phyloP scores from a whole-genome alignment of 192 early-diverging fungal species.

The Rhizoclosmatium sp. region DNA sequence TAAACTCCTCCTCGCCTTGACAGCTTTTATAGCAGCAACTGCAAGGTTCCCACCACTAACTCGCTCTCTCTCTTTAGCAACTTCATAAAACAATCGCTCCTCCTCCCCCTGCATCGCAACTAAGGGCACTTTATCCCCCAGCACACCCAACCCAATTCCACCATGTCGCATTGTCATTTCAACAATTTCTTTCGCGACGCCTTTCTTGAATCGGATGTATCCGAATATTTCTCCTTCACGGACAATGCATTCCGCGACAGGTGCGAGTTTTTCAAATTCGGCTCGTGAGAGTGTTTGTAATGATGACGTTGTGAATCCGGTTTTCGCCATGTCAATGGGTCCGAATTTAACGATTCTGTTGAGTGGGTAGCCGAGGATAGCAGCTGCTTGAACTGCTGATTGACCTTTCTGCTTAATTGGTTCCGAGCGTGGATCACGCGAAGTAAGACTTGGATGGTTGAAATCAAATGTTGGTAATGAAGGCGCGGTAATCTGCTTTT shows the following conservation, averaged over 20 bases:
- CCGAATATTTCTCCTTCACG: conserved; percentile 1
- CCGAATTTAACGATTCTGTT: conserved; percentile 11
- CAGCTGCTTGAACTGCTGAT: not conserved
- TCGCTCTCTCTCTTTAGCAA: conserved; percentile 5
- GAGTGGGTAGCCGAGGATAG: conserved; percentile 10
- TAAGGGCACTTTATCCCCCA: not conserved
- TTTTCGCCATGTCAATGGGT: not conserved
- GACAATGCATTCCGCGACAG: conserved; percentile 11
- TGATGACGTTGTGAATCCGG: conserved; percentile 3
- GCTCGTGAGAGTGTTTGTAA: not conserved
- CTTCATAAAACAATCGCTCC: conserved; percentile 18
- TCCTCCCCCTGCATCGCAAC: conserved; percentile 12
- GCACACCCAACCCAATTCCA: not conserved
- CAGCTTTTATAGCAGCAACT: not conserved
- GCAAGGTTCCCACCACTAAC: not conserved
- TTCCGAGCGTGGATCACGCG: not conserved
- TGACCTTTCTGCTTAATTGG: conserved; percentile 19
- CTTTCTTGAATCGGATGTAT: conserved; percentile 8
- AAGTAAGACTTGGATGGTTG: conserved; percentile 15
- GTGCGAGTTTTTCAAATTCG: not conserved
- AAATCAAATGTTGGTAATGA: conserved; percentile 1
- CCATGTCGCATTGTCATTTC: conserved; percentile 21
- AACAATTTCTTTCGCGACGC: conserved; percentile 4
- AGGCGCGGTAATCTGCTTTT: not conserved
- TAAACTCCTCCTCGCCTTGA: conserved; percentile 12